Evolutionary conservation across 192 early-diverging fungal species (phyloP).

Genomic region (Cetraspora pellucida): DNA sequence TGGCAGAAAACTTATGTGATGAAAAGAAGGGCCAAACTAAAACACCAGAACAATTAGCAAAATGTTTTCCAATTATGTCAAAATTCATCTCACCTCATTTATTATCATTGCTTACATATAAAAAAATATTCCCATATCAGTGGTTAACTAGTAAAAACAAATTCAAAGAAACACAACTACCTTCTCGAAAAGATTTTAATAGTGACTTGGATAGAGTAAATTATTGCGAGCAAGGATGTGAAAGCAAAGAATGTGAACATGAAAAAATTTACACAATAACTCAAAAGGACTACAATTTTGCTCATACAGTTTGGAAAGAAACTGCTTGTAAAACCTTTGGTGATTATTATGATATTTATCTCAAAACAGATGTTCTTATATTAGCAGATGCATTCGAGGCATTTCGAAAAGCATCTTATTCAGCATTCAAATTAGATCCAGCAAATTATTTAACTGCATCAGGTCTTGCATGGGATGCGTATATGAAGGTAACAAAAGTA

Average conservation of each 20-base stretch:
- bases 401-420: constrained; percentile 25
- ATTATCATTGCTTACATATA: not conserved
- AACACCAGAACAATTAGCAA: constrained; percentile 14
- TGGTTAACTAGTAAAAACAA: not conserved
- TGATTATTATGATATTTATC: constrained; percentile 23
- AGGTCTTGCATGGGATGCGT: not conserved
- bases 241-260: constrained; percentile 20
- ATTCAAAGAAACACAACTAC: not conserved
- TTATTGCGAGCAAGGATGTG: constrained; percentile 4
- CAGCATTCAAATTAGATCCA: constrained; percentile 28
- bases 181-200: not conserved
- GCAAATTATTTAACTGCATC: constrained; percentile 32
- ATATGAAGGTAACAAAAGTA: constrained; percentile 3
- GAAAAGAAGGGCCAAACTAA: constrained; percentile 21
- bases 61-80: constrained; percentile 17
- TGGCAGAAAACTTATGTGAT: constrained; percentile 2
- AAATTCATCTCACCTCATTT: not conserved
- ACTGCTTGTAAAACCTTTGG: not conserved
- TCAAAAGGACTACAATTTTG: constrained; percentile 4
- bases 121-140: not conserved
- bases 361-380: not conserved
- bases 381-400: constrained; percentile 26
- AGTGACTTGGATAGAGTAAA: not conserved
- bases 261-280: constrained; percentile 1
- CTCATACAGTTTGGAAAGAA: not conserved